Percentiles rank a stretch among this genome's conserved stretches.
These are phyloP conservation scores for Streptanthus diversifolius DNA, from an alignment of 345 rosid species.

Conservation along the genomic window DNA sequence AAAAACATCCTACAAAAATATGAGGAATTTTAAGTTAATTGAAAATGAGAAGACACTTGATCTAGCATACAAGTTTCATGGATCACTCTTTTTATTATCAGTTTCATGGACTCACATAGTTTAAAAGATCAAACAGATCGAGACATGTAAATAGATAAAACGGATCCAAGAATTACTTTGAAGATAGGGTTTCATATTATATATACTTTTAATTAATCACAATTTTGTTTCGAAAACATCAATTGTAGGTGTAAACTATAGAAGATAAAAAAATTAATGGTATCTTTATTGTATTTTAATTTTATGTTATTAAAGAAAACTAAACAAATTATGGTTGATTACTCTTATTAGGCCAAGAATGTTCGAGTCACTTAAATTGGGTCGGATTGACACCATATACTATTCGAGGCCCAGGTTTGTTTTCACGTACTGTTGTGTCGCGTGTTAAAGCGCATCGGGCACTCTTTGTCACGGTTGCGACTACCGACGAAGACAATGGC, in stretches of 20 bases:
- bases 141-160: not conserved
- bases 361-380: not conserved
- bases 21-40: not conserved
- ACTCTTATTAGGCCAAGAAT: not conserved
- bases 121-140: not conserved
- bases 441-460: not conserved
- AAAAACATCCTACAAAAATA: not conserved
- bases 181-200: not conserved
- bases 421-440: not conserved
- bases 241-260: not conserved
- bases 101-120: not conserved
- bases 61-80: not conserved
- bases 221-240: not conserved
- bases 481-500: conserved; percentile 48
- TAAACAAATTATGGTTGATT: not conserved
- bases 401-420: not conserved
- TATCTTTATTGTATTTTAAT: not conserved
- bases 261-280: not conserved
- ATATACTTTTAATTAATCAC: not conserved
- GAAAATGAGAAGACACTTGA: not conserved
- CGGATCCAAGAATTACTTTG: not conserved
- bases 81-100: too few relatives aligned
- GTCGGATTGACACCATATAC: not conserved
- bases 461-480: not conserved
- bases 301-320: not conserved